Conservation (phyloP, 495 filamentous ascomycete species). For the Cercophora samala region DNA sequence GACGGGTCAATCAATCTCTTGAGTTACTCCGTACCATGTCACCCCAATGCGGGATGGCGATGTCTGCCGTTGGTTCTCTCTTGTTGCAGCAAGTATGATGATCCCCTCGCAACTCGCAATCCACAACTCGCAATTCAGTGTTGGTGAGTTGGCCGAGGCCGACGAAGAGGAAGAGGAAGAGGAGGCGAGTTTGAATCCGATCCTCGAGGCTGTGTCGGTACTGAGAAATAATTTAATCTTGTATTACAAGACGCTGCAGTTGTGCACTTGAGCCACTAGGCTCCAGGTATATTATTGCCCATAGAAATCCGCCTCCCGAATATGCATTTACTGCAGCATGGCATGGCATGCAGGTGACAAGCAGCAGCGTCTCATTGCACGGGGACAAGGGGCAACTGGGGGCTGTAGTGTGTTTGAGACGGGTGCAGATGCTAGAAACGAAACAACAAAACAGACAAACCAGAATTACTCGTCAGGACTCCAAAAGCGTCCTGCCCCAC, state of each 20-base stretch:
- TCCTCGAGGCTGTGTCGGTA: slow-evolving; percentile 5
- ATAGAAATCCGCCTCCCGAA: neutral
- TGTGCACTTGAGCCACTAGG: neutral
- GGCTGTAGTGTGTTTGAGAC: neutral
- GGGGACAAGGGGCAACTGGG: neutral
- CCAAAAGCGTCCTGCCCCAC: too few relatives aligned
- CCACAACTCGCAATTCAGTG: neutral
- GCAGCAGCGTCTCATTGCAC: neutral
- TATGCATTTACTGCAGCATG: neutral
- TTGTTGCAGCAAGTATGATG: neutral
- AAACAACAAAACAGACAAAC: neutral
- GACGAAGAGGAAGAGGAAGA: neutral
- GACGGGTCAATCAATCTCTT: neutral
- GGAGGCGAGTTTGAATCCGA: slow-evolving; percentile 1
- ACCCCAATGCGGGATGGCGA: too few relatives aligned
- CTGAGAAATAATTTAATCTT: neutral
- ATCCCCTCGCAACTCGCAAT: slow-evolving; percentile 5
- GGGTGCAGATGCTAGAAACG: neutral
- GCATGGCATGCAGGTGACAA: neutral
- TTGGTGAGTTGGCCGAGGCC: neutral
- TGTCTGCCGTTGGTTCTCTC: neutral
- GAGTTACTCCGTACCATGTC: neutral
- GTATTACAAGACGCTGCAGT: neutral
- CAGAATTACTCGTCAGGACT: too few relatives aligned
- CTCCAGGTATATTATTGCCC: neutral